Evolutionary conservation across 2,329 filamentous ascomycete genomes (phyloP), one percentile per base, ranked within the genome.

Genomic region (Juglanconis sp.): DNA sequence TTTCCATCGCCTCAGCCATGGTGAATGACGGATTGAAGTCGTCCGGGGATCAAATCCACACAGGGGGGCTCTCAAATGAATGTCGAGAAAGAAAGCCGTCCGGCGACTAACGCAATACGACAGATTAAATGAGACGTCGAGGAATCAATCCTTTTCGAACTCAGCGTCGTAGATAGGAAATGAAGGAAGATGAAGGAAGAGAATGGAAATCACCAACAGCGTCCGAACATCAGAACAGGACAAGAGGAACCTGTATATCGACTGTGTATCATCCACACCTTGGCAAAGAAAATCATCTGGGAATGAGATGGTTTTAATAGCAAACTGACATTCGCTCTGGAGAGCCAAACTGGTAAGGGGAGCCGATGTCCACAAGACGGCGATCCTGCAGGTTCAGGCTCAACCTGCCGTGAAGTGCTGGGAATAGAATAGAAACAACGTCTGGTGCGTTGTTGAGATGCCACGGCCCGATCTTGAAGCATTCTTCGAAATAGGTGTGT

Each of bases 1-100:
- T 69, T 55, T 54, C 67, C 65, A 71, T 64, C 66, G 56, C 62
- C 10, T 62, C 60, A 31, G 60, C 54, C 46, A 51, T 60, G 38
- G 44, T 46, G 56, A 53, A 47, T 46, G 56, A 53, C 44, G 49
- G 51, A 15, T 36, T 53, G 44, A 5, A 40, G 51, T 49, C 42
- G 53, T 13, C 44, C 35, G 46, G 57, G 55, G 2, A 24, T 24
- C 17, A 24, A 24, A 24, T 24, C 17, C 17, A 24, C 17, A 57
- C 57, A 40, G 17, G 32, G 11, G 32, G 57, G 32, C 3, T 51
- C 55, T 42, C 44, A 35, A 53, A 55, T 31, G 34, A 40, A 34
- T 24, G 17, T 24, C 17, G 46, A 10, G 47, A 54, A 24, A 15
- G 13, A 59, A 54, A 59, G 57, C 57, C 57, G 57, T 54, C 57